Base-by-base conservation (phyloP, 1,284 basidiomycete genomes). In the Thecaphora frezii region DNA sequence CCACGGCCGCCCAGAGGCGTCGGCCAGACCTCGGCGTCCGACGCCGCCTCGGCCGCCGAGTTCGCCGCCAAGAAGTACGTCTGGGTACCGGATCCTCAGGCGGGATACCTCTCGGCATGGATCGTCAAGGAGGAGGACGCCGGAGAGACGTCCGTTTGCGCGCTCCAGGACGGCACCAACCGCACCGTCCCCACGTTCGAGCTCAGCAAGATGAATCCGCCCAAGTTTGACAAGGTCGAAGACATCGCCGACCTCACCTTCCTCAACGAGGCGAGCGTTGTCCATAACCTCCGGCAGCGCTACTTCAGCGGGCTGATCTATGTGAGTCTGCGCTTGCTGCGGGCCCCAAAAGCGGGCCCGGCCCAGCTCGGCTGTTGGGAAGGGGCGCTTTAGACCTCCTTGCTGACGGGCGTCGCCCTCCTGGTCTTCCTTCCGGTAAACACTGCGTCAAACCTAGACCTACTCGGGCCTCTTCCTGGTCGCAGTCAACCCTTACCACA, bases 191-290 rank as follows among this genome's bases (percentile, higher is more conserved):
- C 76, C 13, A 75, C 71, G 19, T 55, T 60, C 28, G 67, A 73
- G 36, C 64, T 78, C 47, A 73, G 70, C 58, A 73, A 76, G 57
- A 78, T 81, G 76, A 98, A 98, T 76, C 96, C 94, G 14, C 94
- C 94, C 42, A 96, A 97, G 81, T 98, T 98, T 79, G 93, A 98
- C 81, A 87, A 91, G 44, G 93, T 93, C 2, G 93, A 94, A 69
- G 96, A 99, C 81, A 98, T 98, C 72, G 96, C 96, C 43, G 93
- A 98, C 81, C 84, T 99, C 62, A 98, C 96, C 1, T 97, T 93
- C 81, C 83, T 98, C 59, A 98, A 98, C 79, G 96, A 99, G 84
- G 93, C 96, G 12, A 93, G 91, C 71, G 96, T 99, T 26, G 93
- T 98, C 23, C 93, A 98, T 79, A 97, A 98, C 81, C 85, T 98